Evolutionary conservation across 1,139 yeast genomes (phyloP).

Genomic region (Scheffersomyces illinoinensis): DNA sequence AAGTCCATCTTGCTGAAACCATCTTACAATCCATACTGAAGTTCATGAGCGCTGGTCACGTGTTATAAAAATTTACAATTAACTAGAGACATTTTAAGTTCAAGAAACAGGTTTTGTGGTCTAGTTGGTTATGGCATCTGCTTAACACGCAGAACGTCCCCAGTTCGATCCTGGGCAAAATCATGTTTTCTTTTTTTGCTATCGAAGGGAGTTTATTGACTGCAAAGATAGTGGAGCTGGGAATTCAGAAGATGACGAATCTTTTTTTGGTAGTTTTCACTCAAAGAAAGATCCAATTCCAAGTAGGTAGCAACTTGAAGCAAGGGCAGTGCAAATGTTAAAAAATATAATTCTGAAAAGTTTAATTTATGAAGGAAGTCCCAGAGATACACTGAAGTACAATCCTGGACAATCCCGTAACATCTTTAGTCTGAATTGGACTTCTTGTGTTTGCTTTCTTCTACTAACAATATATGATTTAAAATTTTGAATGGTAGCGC

Average conservation of each 20-base stretch:
- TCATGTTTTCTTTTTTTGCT: constrained; percentile 44
- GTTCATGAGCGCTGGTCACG: too few species aligned
- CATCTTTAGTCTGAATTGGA: too few species aligned
- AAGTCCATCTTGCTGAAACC: too few species aligned
- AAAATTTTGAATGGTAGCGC: neutral
- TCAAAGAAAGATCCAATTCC: neutral
- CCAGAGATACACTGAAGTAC: neutral
- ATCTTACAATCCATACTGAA: too few species aligned
- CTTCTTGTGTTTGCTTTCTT: too few species aligned
- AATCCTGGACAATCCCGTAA: neutral
- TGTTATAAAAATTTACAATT: too few species aligned
- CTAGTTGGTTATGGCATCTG: constrained; percentile 99
- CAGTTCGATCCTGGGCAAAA: constrained; percentile 99
- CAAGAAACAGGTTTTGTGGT: constrained; percentile 57
- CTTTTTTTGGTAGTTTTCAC: neutral
- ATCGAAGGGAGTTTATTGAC: neutral
- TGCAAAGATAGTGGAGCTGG: neutral
- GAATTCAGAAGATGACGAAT: neutral
- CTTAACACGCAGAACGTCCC: constrained; percentile 99
- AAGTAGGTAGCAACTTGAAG: neutral
- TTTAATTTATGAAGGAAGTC: too few species aligned
- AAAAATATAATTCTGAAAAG: neutral
- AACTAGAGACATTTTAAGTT: neutral
- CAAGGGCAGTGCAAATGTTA: neutral
- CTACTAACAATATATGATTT: neutral